phyloP scores from a whole-genome alignment of 805 yeast genomes.

The Nakazawaea ishiwadae region DNA sequence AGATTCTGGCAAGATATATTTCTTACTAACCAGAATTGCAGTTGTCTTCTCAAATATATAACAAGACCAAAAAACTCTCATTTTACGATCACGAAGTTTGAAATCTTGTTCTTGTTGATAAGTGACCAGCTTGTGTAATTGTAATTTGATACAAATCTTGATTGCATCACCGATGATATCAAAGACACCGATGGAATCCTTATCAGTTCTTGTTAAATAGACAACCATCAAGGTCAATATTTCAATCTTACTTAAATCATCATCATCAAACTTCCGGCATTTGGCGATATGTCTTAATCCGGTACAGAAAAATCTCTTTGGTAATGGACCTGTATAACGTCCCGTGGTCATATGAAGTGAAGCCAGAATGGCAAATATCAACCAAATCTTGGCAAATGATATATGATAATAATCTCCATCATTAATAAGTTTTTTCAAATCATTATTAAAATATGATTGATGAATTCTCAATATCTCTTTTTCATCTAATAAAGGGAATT shows the following conservation, averaged over 20 bases:
- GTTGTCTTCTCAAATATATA: conserved; percentile 59
- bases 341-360: conserved; percentile 52
- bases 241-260: conserved; percentile 45
- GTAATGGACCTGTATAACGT: conserved; percentile 48
- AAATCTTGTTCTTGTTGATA: conserved; percentile 24
- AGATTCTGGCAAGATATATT: conserved; percentile 47
- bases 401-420: conserved; percentile 43
- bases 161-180: conserved; percentile 51
- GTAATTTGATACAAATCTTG: conserved; percentile 34
- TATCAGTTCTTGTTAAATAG: conserved; percentile 56
- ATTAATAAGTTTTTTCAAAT: conserved; percentile 27
- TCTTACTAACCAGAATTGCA: conserved; percentile 57
- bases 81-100: conserved; percentile 30
- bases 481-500: conserved; percentile 52
- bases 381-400: conserved; percentile 51
- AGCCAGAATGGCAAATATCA: conserved; percentile 48
- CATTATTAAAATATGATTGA: conserved; percentile 38
- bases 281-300: conserved; percentile 53
- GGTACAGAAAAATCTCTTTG: conserved; percentile 52
- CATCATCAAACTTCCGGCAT: conserved; percentile 33
- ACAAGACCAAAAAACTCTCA: conserved; percentile 62
- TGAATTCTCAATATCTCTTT: conserved; percentile 46
- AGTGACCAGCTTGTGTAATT: conserved; percentile 31
- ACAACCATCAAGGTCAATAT: conserved; percentile 46
- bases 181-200: conserved; percentile 50